Base-by-base conservation (phyloP, 345 rosid genomes). In the Punica granatum region DNA sequence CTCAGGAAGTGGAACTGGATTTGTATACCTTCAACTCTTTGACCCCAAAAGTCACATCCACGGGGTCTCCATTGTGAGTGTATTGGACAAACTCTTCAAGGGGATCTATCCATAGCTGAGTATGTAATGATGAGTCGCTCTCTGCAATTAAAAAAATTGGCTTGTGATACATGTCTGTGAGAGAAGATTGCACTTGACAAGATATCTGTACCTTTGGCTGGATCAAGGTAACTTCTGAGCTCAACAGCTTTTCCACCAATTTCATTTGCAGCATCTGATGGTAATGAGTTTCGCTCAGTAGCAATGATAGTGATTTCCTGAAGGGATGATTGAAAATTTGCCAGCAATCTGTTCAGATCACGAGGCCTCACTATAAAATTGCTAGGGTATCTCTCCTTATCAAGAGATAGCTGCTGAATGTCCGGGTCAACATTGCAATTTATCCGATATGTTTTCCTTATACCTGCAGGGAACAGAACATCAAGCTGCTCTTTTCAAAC, bases 91-190 rank as follows among this genome's bases (percentile, higher is more conserved):
- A 94, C 76, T 91, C 99, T 78, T 91, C 96, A 1, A 77, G 74
- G 61, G 99, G 98, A 82, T 94, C 99, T 72, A 94, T 91, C 99
- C 98, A 91, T 43, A 91, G 84, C 76, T 89, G 97, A 71, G 96
- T 86, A 79, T 94, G 89, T 46, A 94, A 74, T 42, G 84, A 79
- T 44, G 90, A 81, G 74, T 88, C 96, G 44, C 82, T 89, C 39
- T 94, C 96, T 94, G 87, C 80, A 69, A 39, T 70, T 61, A 42
- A 58, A 74, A 48, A 64, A 63, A 26, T 18, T 36, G 48, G 75
- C 76, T 23, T 63, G 53, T 75, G 62, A 81, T 64, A 46, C 60
- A 70, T 62, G 53, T 63, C 65, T 43, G 3, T 39, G 23, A 34
- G 49, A 58, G 2, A 63, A 72, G 15, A 49, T 61, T 43, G 26